Base-by-base conservation (phyloP, 768 basidiomycete genomes). In the Scleroderma bovista region DNA sequence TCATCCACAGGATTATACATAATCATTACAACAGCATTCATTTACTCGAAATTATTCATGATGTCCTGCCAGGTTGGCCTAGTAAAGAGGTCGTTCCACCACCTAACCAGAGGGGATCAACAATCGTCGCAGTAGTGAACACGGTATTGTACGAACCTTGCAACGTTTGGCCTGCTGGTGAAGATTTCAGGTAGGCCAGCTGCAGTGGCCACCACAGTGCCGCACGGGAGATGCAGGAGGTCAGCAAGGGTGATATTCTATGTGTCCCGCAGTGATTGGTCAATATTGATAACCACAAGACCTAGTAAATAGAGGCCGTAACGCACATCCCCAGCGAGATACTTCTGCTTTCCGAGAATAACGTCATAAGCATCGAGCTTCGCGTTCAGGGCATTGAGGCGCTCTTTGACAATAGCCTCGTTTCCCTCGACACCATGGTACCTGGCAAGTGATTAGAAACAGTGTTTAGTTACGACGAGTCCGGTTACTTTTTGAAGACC, bases 241-340 rank as follows among this genome's bases (percentile, higher is more conserved):
- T 84, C 83, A 3, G 77, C 80, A 1, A 83, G 66, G 7, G 79
- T 81, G 46, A 84, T 19, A 24, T 63, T 57, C 69, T 75, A 51
- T 9, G 34, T 20, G 24, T n/a, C 12, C n/a, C 5, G 4, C 17
- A 5, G 5, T 16, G 23, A 24, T 43, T 15, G 2, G 24, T 51
- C 32, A 24, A 13, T 32, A 43, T 40, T 37, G 13, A 15, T 24
- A 22, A 20, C 26, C 26, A 44, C 2, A 37, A 20, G 16, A 13
- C 9, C 24, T 2, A 0, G 1, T 0, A 11, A 23, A 26, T 13
- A 0, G 22, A 46, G 39, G n/a, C 13, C 19, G n/a, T n/a, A n/a
- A 67, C 74, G 40, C 47, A 79, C 81, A 50, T 83, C 65, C 2
- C 83, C 83, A 46, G 75, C 80, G 12, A 82, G 57, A 53, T 82